Evolutionary conservation across 1,284 basidiomycete genomes (phyloP).

Genomic region (Lignosus rhinocerotis): DNA sequence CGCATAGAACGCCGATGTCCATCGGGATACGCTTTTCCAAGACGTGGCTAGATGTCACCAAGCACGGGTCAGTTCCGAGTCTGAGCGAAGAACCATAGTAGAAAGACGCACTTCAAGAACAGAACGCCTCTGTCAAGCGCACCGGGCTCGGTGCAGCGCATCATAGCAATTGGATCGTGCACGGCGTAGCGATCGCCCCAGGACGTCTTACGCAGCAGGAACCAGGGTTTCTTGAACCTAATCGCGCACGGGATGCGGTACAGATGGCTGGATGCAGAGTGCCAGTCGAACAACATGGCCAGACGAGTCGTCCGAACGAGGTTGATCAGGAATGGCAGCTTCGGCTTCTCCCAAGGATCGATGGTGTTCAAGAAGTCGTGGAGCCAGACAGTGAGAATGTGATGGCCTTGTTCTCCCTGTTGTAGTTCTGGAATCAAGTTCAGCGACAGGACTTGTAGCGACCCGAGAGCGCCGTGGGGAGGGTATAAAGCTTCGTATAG

Average conservation of each 20-base stretch:
- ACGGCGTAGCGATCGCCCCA: slow-evolving; percentile 32
- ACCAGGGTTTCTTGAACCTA: background rate
- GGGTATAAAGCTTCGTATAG: slow-evolving; percentile 30
- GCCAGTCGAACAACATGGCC: slow-evolving; percentile 9
- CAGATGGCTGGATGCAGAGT: background rate
- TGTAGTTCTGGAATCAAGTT: slow-evolving; percentile 38
- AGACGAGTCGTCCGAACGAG: slow-evolving; percentile 7
- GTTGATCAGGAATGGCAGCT: slow-evolving; percentile 4
- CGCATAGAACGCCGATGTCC: slow-evolving; percentile 46
- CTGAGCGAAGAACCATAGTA: background rate
- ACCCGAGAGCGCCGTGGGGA: slow-evolving; percentile 22
- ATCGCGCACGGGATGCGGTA: slow-evolving; percentile 5
- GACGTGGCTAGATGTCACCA: slow-evolving; percentile 39
- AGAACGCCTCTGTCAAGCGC: slow-evolving; percentile 34
- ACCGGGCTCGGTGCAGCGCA: slow-evolving; percentile 22
- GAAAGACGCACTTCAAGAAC: slow-evolving; percentile 24
- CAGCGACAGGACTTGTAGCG: slow-evolving; percentile 34
- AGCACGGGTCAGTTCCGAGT: background rate
- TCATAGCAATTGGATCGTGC: slow-evolving; percentile 36
- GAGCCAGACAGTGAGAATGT: slow-evolving; percentile 43
- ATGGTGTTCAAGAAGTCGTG: slow-evolving; percentile 36
- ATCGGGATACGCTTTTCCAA: slow-evolving; percentile 35
- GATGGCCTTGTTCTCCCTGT: slow-evolving; percentile 33
- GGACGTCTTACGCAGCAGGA: background rate
- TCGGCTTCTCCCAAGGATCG: background rate